A percentile compares a stretch with the other conserved stretches of the same genome.
These are phyloP conservation scores for Cochlearia excelsa DNA, from an alignment of 345 rosid species.

Conservation along the genomic window DNA sequence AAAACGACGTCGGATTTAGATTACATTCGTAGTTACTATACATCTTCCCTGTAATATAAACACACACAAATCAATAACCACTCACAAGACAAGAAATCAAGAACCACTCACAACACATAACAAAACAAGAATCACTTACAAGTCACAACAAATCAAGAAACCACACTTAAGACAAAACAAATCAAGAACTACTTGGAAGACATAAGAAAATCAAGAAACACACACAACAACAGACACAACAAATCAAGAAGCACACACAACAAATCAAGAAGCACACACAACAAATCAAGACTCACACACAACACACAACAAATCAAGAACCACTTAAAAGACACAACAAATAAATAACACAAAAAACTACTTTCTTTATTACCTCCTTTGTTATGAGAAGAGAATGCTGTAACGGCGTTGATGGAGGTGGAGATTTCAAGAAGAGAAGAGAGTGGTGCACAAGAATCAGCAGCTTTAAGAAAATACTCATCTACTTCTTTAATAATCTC, in stretches of 20 bases:
- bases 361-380: conserved; percentile 48
- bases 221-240: too few relatives aligned
- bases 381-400: conserved; percentile 38
- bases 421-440: conserved; percentile 69
- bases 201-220: too few relatives aligned
- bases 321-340: too few relatives aligned
- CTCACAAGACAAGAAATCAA: neutral
- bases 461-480: conserved; percentile 81
- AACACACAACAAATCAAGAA: too few relatives aligned
- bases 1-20: conserved; percentile 53
- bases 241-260: too few relatives aligned
- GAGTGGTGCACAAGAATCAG: conserved; percentile 67
- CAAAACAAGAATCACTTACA: too few relatives aligned
- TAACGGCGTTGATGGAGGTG: conserved; percentile 31
- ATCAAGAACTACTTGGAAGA: too few relatives aligned
- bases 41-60: conserved; percentile 26
- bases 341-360: too few relatives aligned
- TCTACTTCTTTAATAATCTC: conserved; percentile 92
- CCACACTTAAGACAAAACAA: too few relatives aligned
- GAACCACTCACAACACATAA: neutral
- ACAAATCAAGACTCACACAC: too few relatives aligned
- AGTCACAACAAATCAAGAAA: too few relatives aligned
- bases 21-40: conserved; percentile 53
- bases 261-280: too few relatives aligned
- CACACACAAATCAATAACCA: conserved; percentile 4